Conservation (phyloP, 1,139 yeast genomes). For the Kodamaea derodonti region DNA sequence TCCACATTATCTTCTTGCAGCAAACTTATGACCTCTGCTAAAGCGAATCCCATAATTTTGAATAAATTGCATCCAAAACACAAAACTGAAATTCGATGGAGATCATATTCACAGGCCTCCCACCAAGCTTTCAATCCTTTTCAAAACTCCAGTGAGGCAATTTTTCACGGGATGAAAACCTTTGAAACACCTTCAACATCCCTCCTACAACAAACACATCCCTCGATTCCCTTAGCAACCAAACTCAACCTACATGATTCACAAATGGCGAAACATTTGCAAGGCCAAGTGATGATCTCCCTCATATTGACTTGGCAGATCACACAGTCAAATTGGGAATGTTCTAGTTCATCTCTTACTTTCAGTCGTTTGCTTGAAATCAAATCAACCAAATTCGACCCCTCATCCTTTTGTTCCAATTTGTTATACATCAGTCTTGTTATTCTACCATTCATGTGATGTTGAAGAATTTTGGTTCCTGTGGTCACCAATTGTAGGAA, state of each 20-base stretch:
- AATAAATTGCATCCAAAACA: no score
- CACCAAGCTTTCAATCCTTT: no score
- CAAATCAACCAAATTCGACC: constrained; percentile 20
- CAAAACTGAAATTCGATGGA: no score
- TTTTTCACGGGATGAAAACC: constrained; percentile 49
- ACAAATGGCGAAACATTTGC: constrained; percentile 84
- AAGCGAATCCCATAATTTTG: no score
- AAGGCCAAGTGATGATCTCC: constrained; percentile 87
- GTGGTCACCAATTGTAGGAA: constrained; percentile 28
- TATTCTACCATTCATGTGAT: constrained; percentile 17
- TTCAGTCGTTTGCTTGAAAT: constrained; percentile 17
- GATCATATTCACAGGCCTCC: no score
- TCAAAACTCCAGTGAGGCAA: no score
- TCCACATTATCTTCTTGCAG: no score
- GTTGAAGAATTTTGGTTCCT: constrained; percentile 1
- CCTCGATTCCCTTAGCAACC: constrained; percentile 68
- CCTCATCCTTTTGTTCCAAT: constrained; percentile 19
- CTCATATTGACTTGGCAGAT: constrained; percentile 76
- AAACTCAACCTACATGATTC: constrained; percentile 78
- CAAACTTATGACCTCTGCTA: no score
- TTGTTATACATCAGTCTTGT: constrained; percentile 41
- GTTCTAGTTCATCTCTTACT: neutral
- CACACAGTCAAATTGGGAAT: constrained; percentile 53
- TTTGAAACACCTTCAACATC: constrained; percentile 57
- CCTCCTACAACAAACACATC: constrained; percentile 83